phyloP scores from a whole-genome alignment of 345 rosid species.

The Melaleuca quinquenervia region DNA sequence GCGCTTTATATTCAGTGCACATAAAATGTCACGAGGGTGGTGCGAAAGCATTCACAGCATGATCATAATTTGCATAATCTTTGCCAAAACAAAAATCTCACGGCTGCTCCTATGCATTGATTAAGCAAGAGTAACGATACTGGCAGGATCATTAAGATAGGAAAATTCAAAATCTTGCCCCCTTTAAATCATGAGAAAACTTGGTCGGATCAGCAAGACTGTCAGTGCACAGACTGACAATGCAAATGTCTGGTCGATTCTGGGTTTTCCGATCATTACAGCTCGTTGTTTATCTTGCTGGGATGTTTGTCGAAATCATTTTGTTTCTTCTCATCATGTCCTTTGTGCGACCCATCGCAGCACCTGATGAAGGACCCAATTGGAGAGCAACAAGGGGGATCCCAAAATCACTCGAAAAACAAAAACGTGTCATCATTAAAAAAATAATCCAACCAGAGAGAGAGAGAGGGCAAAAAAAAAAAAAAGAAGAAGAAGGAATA shows the following conservation, averaged over 20 bases:
- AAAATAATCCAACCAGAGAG: neutral
- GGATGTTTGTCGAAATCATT: neutral
- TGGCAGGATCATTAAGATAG: neutral
- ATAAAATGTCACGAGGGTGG: neutral
- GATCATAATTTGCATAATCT: neutral
- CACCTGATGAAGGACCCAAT: neutral
- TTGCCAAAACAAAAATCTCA: too few relatives aligned
- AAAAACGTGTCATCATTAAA: neutral
- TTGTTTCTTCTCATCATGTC: neutral
- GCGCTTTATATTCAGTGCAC: neutral
- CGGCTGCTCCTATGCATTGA: too few relatives aligned
- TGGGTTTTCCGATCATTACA: neutral
- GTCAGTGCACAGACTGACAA: neutral
- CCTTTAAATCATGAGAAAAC: neutral
- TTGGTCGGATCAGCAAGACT: neutral
- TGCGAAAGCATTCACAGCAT: neutral
- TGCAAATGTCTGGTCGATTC: neutral
- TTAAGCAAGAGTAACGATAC: neutral
- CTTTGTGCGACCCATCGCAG: neutral
- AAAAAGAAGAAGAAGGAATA: too few relatives aligned
- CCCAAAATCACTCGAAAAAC: neutral
- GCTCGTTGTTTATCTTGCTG: too few relatives aligned
- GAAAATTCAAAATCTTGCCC: neutral
- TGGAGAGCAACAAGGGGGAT: neutral
- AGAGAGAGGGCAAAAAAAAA: neutral